Conservation (phyloP, 2,329 filamentous ascomycete species). For the Talaromyces sp. region DNA sequence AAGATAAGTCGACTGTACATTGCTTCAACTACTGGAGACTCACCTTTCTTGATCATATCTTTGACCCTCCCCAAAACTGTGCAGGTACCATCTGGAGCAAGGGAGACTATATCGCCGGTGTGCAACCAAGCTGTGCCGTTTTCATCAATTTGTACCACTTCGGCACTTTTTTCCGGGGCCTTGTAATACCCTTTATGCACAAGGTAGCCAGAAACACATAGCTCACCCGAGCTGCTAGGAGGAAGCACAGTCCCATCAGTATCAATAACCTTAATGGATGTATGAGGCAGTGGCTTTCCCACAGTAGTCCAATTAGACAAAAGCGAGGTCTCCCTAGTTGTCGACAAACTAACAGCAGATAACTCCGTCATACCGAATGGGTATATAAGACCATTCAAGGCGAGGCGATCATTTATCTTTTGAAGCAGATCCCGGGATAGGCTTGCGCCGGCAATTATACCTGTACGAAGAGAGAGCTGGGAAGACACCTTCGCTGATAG, state of each 20-base stretch:
- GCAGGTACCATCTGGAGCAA: neutral
- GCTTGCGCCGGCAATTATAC: neutral
- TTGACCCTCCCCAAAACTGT: neutral
- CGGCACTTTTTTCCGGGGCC: too few relatives aligned
- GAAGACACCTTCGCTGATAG: neutral
- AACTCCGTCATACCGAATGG: neutral
- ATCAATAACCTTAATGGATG: too few relatives aligned
- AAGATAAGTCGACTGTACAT: neutral
- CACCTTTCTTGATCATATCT: constrained; percentile 4
- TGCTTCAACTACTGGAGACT: neutral
- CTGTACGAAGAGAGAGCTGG: neutral
- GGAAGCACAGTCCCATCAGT: too few relatives aligned
- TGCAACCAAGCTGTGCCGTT: too few relatives aligned
- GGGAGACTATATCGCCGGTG: neutral
- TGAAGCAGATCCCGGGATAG: constrained; percentile 3
- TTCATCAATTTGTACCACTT: neutral
- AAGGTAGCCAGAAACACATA: too few relatives aligned
- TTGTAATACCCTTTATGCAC: too few relatives aligned
- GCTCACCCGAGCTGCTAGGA: too few relatives aligned
- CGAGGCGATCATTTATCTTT: constrained; percentile 1
- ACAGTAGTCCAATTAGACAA: neutral
- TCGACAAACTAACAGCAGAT: too few relatives aligned
- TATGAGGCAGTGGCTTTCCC: neutral
- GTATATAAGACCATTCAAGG: neutral
- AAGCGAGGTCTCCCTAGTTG: too few relatives aligned